These are phyloP conservation scores for Mercurialis annua DNA, from an alignment of 345 rosid genomes.

Conservation along the genomic window DNA sequence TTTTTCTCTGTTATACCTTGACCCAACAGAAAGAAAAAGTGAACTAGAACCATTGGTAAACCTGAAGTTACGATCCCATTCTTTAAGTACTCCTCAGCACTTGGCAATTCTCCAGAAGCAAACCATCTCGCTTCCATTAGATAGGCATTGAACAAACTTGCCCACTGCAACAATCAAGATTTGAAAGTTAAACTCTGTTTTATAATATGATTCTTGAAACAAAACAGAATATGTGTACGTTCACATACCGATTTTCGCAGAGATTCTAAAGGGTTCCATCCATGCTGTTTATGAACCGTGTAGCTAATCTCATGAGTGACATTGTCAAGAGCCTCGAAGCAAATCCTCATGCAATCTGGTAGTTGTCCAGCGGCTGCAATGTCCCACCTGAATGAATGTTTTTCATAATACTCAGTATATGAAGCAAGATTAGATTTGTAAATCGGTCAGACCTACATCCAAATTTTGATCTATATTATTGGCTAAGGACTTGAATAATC, in stretches of 20 bases:
- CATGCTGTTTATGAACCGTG: constrained; percentile 28
- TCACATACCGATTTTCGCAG: neutral
- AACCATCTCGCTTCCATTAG: constrained; percentile 61
- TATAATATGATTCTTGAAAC: neutral
- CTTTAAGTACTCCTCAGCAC: constrained; percentile 41
- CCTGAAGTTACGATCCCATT: constrained; percentile 57
- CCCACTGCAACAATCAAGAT: constrained; percentile 38
- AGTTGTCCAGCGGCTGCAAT: constrained; percentile 21
- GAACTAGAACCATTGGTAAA: constrained; percentile 40
- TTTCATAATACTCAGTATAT: neutral
- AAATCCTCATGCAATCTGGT: constrained; percentile 40
- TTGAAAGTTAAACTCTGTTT: neutral
- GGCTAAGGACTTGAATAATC: no score
- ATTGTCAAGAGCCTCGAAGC: constrained; percentile 41
- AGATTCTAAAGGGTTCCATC: constrained; percentile 16
- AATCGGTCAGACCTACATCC: no score
- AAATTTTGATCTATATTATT: no score
- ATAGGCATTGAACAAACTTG: constrained; percentile 45
- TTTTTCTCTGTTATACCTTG: constrained; percentile 27
- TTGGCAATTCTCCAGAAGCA: constrained; percentile 29
- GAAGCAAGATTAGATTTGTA: no score
- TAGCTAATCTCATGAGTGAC: constrained; percentile 40
- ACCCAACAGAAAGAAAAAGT: constrained; percentile 47
- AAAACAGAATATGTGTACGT: neutral
- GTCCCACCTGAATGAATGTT: constrained; percentile 44